Evolutionary conservation across 176 grass and related monocot genomes (phyloP), one percentile per base, ranked within the genome.

Genomic region (Alloteropsis semialata): DNA sequence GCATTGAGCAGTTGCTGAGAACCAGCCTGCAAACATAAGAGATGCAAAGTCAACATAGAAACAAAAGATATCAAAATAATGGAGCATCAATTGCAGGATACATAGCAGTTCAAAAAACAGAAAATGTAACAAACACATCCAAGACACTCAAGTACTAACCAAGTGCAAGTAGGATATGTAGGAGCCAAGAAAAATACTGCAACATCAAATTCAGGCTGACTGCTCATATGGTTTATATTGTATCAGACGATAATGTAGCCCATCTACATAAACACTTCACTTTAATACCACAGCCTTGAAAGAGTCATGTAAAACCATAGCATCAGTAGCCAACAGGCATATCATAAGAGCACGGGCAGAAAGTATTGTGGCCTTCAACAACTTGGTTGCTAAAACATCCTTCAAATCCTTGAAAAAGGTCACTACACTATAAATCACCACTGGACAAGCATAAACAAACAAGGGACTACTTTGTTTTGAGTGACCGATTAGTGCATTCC

Each of bases 1-100:
- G 87, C 89, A 83, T 65, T 88, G 71, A 88, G 76, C 46, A 43
- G 65, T 79, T 92, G 89, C 74, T 84, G 89, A 71, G 56, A 87
- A 84, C 60, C 85, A 92, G 69, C 75, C 91, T 90, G 67, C 46
- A 88, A 77, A 72, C 21, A 79, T 51, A 84, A 56, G 34, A 64
- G 22, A 84, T 42, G 69, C 73, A 54, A 84, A 77, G 65, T 85
- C 48, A 92, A 64, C 58, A 27, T 41, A 82, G 22, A 63, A 64
- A 90, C 36, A 82, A 65, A 57, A 22, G 48, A 59, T 34, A 36
- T 5, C 21, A 24, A 76, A 76, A 58, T 21, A 58, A 22, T 29
- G 24, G 11, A 68, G 63, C 14, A 67, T 57, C 5, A 21, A 37
- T 75, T 29, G 8, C 27, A 60, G 22, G 21, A 78, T 60, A 50